These are phyloP conservation scores for Mucor circinelloides DNA, from an alignment of 371 early-diverging fungal genomes.

Conservation along the genomic window DNA sequence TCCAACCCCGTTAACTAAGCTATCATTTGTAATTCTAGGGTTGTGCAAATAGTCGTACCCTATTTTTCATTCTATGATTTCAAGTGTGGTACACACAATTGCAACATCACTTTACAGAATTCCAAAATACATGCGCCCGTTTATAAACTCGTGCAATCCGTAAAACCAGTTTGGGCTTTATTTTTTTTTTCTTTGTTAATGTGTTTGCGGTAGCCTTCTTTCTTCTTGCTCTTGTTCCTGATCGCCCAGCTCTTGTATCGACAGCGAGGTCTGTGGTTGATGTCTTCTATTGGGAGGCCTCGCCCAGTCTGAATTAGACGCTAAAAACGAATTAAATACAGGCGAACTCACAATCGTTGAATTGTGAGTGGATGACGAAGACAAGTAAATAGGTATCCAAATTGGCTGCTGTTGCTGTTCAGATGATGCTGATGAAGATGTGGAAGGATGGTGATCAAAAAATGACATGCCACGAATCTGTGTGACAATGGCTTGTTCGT, in stretches of 20 bases:
- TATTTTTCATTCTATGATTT: no score
- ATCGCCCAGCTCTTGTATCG: background rate
- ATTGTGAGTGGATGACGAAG: background rate
- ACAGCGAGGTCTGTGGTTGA: background rate
- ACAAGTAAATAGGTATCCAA: slow-evolving; percentile 6
- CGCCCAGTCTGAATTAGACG: background rate
- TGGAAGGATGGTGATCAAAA: background rate
- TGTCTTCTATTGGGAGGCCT: background rate
- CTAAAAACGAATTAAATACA: background rate
- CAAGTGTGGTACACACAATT: no score
- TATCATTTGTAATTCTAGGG: no score
- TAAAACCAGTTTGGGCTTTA: background rate
- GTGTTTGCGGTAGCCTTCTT: background rate
- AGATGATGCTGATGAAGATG: background rate
- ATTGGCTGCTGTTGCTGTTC: background rate
- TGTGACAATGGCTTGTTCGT: slow-evolving; percentile 47
- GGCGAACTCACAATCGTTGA: background rate
- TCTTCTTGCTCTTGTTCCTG: background rate
- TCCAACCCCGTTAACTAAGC: no score
- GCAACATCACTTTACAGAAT: no score
- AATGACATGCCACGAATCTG: slow-evolving; percentile 33
- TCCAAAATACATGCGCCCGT: background rate
- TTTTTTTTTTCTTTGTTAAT: background rate
- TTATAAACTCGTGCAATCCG: background rate
- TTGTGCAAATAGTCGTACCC: no score